Percentiles rank a stretch among this genome's conserved stretches.
phyloP scores from a whole-genome alignment of 768 basidiomycete genomes.

The Tulasnella sp. region DNA sequence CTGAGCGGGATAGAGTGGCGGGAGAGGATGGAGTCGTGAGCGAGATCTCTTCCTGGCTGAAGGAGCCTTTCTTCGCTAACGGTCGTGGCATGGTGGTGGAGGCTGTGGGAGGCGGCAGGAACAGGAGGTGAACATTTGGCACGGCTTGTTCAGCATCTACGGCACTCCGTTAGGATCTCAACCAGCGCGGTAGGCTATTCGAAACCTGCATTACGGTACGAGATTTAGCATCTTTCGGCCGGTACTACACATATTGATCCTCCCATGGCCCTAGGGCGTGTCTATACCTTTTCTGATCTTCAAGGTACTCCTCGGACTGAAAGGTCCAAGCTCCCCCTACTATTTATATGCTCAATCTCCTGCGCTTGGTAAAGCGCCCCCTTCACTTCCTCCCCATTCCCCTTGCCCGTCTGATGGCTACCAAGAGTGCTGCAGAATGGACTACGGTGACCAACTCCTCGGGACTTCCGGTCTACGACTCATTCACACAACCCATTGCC shows the following conservation, averaged over 20 bases:
- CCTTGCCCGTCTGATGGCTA: constrained; percentile 13
- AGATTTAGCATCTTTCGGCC: not conserved
- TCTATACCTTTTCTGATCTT: not conserved
- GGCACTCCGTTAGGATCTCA: not conserved
- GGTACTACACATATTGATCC: not conserved
- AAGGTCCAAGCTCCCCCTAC: not conserved
- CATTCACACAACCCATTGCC: constrained; percentile 64
- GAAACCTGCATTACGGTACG: not conserved
- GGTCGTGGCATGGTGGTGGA: constrained; percentile 8
- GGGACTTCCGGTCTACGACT: constrained; percentile 19
- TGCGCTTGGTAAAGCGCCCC: constrained; percentile 19
- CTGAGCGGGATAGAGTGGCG: not conserved
- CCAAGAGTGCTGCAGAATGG: not conserved
- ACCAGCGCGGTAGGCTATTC: not conserved
- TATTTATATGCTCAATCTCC: constrained; percentile 11
- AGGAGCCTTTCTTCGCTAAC: not conserved
- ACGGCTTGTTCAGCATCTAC: not conserved
- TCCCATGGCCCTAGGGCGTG: not conserved
- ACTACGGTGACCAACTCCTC: constrained; percentile 19
- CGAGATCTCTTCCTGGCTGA: not conserved
- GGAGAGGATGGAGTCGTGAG: constrained; percentile 15
- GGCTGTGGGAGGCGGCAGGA: not conserved
- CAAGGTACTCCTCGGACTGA: constrained; percentile 2
- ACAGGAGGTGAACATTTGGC: constrained; percentile 1
- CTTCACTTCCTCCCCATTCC: constrained; percentile 17